These are phyloP conservation scores for Sambucus nigra DNA, from an alignment of 129 eudicot species.

Conservation along the genomic window DNA sequence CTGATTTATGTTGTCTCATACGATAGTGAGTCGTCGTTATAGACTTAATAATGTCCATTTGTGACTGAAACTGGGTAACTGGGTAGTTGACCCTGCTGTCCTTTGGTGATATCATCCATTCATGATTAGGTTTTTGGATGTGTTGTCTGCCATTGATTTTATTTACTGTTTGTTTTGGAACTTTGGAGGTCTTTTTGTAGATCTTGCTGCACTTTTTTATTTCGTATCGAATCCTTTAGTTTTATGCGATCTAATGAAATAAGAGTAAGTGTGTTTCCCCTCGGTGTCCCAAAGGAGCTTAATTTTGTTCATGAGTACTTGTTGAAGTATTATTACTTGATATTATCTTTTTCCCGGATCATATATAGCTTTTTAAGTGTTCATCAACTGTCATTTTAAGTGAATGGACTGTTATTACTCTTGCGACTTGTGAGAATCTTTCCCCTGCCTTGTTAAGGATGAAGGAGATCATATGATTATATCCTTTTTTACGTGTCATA, in stretches of 20 bases:
- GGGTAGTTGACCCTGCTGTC: conserved; percentile 6
- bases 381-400: no score
- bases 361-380: no score
- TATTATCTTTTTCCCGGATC: no score
- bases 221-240: neutral
- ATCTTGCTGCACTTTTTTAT: neutral
- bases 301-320: neutral
- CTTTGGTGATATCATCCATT: neutral
- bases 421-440: no score
- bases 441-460: no score
- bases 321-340: neutral
- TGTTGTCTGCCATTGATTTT: neutral
- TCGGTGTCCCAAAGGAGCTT: neutral
- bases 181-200: neutral
- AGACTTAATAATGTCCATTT: conserved; percentile 7
- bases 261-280: neutral
- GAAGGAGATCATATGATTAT: no score
- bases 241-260: neutral
- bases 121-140: conserved; percentile 1
- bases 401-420: no score
- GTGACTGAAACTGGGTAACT: conserved; percentile 4
- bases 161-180: conserved; percentile 10
- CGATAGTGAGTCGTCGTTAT: neutral
- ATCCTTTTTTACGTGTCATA: no score
- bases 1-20: conserved; percentile 13